Conservation (phyloP, 139 green algal genomes). For the Trebouxia sp. region DNA sequence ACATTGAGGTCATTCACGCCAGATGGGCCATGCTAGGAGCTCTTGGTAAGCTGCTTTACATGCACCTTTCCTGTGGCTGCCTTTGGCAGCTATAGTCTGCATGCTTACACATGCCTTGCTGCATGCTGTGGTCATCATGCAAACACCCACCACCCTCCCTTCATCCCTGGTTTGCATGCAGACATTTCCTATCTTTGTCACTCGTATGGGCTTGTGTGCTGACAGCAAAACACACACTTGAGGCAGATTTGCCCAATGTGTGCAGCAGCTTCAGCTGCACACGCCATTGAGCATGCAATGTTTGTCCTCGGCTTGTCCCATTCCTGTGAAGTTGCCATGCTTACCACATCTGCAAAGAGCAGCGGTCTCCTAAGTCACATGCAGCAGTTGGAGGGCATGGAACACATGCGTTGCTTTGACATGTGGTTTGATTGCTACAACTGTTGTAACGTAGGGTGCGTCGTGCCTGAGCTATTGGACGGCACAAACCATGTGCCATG, state of each 20-base stretch:
- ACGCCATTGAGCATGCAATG: background rate
- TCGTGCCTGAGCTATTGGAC: constrained; percentile 78
- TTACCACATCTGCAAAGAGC: background rate
- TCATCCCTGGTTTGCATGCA: too few species aligned
- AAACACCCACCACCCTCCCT: too few species aligned
- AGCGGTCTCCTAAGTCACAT: background rate
- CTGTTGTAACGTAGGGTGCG: constrained; percentile 71
- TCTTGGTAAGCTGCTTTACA: constrained; percentile 51
- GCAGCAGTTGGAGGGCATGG: background rate
- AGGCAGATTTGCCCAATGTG: too few species aligned
- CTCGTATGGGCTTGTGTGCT: too few species aligned
- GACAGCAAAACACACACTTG: too few species aligned
- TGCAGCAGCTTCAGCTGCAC: too few species aligned
- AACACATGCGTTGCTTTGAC: background rate
- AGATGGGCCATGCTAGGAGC: constrained; percentile 90
- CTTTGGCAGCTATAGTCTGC: background rate
- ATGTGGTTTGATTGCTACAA: too few species aligned
- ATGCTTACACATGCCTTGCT: background rate
- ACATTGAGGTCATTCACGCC: constrained; percentile 86
- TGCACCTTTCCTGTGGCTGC: too few species aligned
- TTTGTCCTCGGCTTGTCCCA: background rate
- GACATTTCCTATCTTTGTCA: too few species aligned
- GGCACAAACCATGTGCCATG: constrained; percentile 69
- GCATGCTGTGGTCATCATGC: background rate
- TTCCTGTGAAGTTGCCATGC: background rate